These are phyloP conservation scores for Thelephora ganbajun DNA, from an alignment of 768 basidiomycete genomes.

Conservation along the genomic window DNA sequence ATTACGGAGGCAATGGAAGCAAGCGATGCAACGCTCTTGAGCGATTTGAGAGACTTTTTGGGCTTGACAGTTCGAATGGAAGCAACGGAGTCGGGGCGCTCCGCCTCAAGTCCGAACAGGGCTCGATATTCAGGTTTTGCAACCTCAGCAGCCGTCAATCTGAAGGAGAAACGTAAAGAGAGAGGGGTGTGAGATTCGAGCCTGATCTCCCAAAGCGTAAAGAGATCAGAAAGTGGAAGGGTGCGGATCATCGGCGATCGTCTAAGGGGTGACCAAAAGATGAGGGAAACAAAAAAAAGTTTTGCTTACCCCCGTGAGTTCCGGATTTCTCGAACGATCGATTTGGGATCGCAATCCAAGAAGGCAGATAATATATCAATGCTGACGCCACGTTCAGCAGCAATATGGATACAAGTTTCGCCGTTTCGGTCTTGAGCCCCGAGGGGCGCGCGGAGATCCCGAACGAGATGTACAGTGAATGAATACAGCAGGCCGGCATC, in stretches of 20 bases:
- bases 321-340: conserved; percentile 40
- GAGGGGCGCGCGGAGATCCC: conserved; percentile 56
- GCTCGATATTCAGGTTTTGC: conserved; percentile 51
- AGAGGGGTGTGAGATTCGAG: no score
- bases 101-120: conserved; percentile 41
- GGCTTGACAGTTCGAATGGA: conserved; percentile 34
- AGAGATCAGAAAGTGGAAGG: conserved; percentile 2
- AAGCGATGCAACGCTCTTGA: conserved; percentile 1
- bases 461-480: conserved; percentile 54
- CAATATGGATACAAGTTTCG: conserved; percentile 71
- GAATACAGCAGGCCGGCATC: conserved; percentile 25
- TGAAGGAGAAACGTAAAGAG: no score
- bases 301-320: conserved; percentile 55
- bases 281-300: conserved; percentile 1
- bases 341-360: conserved; percentile 48
- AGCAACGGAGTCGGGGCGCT: conserved; percentile 37
- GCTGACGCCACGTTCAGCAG: conserved; percentile 60
- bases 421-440: conserved; percentile 49
- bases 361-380: conserved; percentile 48
- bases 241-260: neutral
- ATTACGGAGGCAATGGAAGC: neutral
- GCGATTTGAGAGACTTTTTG: neutral
- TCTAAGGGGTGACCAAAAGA: neutral
- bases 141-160: conserved; percentile 54
- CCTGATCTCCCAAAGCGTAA: no score